These are phyloP conservation scores for Gamsiella multidivaricata DNA, from an alignment of 192 early-diverging fungal genomes.

Conservation along the genomic window DNA sequence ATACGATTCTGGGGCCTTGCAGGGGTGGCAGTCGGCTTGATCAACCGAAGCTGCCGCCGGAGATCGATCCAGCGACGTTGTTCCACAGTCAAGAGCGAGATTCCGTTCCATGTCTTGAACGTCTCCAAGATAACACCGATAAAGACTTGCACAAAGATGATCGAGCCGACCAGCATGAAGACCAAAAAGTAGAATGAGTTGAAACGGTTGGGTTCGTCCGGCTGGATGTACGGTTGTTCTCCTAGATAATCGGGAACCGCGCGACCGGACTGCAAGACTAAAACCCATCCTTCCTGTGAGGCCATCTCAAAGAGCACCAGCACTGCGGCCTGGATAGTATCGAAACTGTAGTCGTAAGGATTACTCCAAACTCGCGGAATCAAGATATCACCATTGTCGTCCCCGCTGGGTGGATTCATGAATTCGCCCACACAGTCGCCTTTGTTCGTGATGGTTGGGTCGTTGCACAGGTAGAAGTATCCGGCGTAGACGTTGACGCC, in stretches of 20 bases:
- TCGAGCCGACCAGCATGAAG: slow-evolving; percentile 67
- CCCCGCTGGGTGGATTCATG: slow-evolving; percentile 25
- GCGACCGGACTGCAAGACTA: slow-evolving; percentile 55
- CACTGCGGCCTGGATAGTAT: slow-evolving; percentile 59
- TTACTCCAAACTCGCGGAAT: slow-evolving; percentile 66
- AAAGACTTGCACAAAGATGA: slow-evolving; percentile 68
- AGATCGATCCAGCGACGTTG: slow-evolving; percentile 70
- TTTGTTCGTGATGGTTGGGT: slow-evolving; percentile 14
- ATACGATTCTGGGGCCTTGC: slow-evolving; percentile 54
- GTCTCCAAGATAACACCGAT: slow-evolving; percentile 70
- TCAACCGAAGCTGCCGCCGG: slow-evolving; percentile 62
- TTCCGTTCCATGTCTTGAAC: slow-evolving; percentile 65
- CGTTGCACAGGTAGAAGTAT: slow-evolving; percentile 64
- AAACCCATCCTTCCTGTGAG: slow-evolving; percentile 68
- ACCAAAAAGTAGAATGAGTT: slow-evolving; percentile 67
- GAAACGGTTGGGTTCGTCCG: slow-evolving; percentile 58
- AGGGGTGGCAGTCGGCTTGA: slow-evolving; percentile 64
- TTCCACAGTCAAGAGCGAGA: slow-evolving; percentile 64
- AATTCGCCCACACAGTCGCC: slow-evolving; percentile 56
- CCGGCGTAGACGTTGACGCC: slow-evolving; percentile 67
- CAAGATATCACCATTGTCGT: slow-evolving; percentile 38
- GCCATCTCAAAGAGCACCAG: slow-evolving; percentile 68
- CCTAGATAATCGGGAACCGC: slow-evolving; percentile 54
- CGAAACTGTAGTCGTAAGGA: slow-evolving; percentile 71
- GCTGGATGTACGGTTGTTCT: slow-evolving; percentile 45